Conservation (phyloP, 108 stramenopile species). For the Cyclotella atomus region DNA sequence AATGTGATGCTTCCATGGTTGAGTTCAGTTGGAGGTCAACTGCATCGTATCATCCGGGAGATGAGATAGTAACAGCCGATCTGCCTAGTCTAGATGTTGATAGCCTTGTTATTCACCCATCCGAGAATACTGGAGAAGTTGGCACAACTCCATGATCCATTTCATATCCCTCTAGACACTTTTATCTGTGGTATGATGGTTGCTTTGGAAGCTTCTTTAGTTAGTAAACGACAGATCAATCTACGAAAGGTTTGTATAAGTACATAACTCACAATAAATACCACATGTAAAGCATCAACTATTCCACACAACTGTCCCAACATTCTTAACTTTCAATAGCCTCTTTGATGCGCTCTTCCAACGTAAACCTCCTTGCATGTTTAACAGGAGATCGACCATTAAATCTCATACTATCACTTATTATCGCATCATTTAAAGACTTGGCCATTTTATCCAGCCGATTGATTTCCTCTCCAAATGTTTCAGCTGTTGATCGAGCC, state of each 20-base stretch:
- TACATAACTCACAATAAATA: no score
- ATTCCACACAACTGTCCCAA: no score
- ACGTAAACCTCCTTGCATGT: background rate
- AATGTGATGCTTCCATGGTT: slow-evolving; percentile 3
- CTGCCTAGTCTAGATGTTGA: slow-evolving; percentile 3
- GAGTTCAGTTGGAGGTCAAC: slow-evolving; percentile 20
- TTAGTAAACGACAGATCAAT: no score
- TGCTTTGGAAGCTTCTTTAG: no score
- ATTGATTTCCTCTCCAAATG: background rate
- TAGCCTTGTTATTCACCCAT: background rate
- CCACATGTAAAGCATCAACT: no score
- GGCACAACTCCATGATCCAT: background rate
- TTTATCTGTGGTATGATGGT: no score
- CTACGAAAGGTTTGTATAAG: no score
- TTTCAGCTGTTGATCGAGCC: background rate
- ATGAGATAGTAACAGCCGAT: background rate
- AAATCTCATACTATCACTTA: background rate
- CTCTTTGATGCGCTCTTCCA: background rate
- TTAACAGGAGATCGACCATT: background rate
- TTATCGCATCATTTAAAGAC: background rate
- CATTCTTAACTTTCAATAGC: no score
- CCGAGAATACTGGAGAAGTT: background rate
- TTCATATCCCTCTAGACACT: background rate
- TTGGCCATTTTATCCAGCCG: background rate
- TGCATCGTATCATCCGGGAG: background rate